phyloP scores from a whole-genome alignment of 139 green algal species.

The Tetraselmis striata region DNA sequence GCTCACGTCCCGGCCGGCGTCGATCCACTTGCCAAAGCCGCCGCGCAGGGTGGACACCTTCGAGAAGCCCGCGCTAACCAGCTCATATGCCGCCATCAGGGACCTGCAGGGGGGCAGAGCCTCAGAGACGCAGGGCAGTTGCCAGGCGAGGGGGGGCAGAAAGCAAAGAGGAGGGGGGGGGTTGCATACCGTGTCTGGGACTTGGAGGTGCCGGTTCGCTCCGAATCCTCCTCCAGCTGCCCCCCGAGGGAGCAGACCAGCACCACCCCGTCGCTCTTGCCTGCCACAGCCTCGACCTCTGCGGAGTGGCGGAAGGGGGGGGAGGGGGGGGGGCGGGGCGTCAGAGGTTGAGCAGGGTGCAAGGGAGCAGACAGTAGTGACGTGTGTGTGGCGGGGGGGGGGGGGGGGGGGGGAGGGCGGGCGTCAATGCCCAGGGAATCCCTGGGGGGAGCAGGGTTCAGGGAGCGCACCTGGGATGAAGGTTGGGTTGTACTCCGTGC shows the following conservation, averaged over 20 bases:
- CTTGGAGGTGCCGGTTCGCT: not conserved
- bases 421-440: no score
- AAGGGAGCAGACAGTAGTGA: no score
- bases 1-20: not conserved
- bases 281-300: not conserved
- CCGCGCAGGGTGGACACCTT: not conserved
- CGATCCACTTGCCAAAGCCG: not conserved
- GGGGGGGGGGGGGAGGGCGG: no score
- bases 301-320: no score
- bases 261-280: not conserved
- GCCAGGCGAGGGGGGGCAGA: not conserved
- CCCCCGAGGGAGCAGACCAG: not conserved
- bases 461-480: conserved; percentile 8
- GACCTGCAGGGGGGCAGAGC: not conserved
- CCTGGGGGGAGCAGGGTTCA: no score
- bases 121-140: no score
- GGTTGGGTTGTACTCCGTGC: conserved; percentile 11
- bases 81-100: not conserved
- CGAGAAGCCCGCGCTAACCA: not conserved
- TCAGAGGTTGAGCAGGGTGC: no score
- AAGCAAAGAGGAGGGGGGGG: no score
- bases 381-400: no score
- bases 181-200: not conserved
- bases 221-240: not conserved
- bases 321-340: no score